phyloP scores from a whole-genome alignment of 2,329 filamentous ascomycete species.

The Gaeumannomyces tritici region DNA sequence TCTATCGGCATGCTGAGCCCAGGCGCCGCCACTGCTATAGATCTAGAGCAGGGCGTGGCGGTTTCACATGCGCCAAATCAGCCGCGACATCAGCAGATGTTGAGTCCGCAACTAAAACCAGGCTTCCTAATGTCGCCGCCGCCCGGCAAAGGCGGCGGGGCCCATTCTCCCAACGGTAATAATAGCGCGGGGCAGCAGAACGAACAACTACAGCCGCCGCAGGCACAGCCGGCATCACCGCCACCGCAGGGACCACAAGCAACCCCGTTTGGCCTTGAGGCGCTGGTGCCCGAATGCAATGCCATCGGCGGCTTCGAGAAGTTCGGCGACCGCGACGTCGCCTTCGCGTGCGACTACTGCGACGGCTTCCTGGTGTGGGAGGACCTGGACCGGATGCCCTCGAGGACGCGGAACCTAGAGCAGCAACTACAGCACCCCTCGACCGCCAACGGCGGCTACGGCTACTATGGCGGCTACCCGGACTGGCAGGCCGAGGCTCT shows the following conservation, averaged over 20 bases:
- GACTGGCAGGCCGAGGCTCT: slow-evolving; percentile 44
- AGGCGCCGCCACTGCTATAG: no score
- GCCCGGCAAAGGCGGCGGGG: not conserved
- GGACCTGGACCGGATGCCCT: slow-evolving; percentile 43
- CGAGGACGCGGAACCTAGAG: slow-evolving; percentile 17
- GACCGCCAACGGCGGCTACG: slow-evolving; percentile 11
- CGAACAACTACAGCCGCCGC: slow-evolving; percentile 6
- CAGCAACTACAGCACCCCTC: slow-evolving; percentile 7
- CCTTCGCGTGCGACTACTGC: slow-evolving; percentile 52
- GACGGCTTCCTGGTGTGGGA: slow-evolving; percentile 51
- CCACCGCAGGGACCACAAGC: not conserved
- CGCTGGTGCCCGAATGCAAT: slow-evolving; percentile 39
- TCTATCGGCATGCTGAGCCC: not conserved
- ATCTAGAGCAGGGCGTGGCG: not conserved
- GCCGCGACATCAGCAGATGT: not conserved
- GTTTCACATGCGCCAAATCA: not conserved
- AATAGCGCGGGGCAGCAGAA: not conserved
- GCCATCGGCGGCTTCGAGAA: slow-evolving; percentile 45
- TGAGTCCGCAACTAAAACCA: not conserved
- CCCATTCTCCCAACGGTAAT: not conserved
- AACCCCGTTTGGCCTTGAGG: slow-evolving; percentile 26
- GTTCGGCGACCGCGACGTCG: slow-evolving; percentile 42
- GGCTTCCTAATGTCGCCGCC: not conserved
- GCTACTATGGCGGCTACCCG: slow-evolving; percentile 16
- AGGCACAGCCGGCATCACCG: slow-evolving; percentile 3